phyloP scores from a whole-genome alignment of 2,329 filamentous ascomycete genomes.

The Phialophora macrospora region DNA sequence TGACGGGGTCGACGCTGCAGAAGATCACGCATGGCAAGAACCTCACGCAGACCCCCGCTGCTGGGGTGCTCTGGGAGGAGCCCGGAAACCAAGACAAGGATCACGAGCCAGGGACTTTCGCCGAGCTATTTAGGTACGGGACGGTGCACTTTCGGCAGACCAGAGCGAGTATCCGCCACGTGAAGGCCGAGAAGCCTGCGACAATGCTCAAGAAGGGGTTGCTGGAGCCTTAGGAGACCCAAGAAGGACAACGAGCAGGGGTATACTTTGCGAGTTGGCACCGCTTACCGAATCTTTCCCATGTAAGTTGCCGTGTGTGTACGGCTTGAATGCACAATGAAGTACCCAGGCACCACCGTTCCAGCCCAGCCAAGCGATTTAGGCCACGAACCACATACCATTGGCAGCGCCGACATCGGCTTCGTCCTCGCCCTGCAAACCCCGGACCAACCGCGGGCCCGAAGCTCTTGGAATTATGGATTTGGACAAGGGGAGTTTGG shows the following conservation, averaged over 20 bases:
- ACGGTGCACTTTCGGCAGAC: slow-evolving; percentile 42
- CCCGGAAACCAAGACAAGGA: slow-evolving; percentile 39
- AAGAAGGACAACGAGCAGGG: background rate
- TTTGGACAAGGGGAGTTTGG: background rate
- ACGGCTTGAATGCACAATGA: too few relatives aligned
- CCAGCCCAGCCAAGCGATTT: background rate
- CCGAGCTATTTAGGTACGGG: slow-evolving; percentile 42
- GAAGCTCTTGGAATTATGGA: background rate
- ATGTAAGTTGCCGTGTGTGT: too few relatives aligned
- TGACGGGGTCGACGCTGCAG: slow-evolving; percentile 40
- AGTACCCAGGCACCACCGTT: background rate
- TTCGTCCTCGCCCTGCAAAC: background rate
- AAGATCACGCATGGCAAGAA: slow-evolving; percentile 43
- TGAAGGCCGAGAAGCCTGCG: slow-evolving; percentile 29
- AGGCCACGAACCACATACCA: background rate
- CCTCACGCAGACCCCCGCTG: slow-evolving; percentile 34
- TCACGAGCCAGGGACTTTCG: slow-evolving; percentile 42
- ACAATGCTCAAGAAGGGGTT: slow-evolving; percentile 36
- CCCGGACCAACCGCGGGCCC: slow-evolving; percentile 12
- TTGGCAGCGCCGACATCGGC: slow-evolving; percentile 11
- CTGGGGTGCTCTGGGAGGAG: slow-evolving; percentile 42
- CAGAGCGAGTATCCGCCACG: slow-evolving; percentile 28
- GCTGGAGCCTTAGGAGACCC: slow-evolving; percentile 34
- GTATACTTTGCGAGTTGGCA: background rate
- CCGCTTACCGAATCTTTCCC: background rate